Evolutionary conservation across 129 eudicot species (phyloP), one percentile per base, ranked within the genome.

Genomic region (Flaveria robusta): DNA sequence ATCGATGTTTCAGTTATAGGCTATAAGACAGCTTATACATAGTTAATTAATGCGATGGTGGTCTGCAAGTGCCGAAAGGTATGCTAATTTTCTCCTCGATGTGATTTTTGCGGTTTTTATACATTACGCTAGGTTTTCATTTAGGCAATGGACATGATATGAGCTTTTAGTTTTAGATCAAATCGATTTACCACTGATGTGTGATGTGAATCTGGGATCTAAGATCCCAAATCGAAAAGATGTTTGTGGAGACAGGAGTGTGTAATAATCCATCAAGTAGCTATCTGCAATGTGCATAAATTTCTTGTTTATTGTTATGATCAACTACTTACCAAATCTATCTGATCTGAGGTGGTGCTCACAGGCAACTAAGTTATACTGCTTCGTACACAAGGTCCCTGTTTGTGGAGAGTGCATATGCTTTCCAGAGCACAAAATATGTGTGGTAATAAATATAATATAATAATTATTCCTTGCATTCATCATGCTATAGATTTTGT

Each of bases 21-120:
- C 15, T 66, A 51, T 77, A 34, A 34, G 1, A 34, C 60, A 77
- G 65, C 74, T 67, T 16, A 34, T 34, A 34, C 5, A 5, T 5
- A 34, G 39, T 34, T 34, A 18, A 65, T 70, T 62, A 39, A 68
- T 85, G 81, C 88, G 54, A 94, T 94, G 98, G 98, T 94, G 76
- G 98, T 94, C 93, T 94, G 98, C 85, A 94, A 94, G 92, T 94
- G 98, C 91, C 96, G 97, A 69, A 94, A 94, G 92, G 98, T 94
- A 79, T 46, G 8, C 47, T 24, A 58, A 13, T 58, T 47, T 9
- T 20, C 42, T 41, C 63, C 34, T 43, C 26, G 19, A 34, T 34
- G 7, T 34, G 39, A 34, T 34, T 34, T 34, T 5, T 34, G 39
- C 39, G 39, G 41, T 31, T 22, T 50, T 50, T 8, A 47, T 50